Base-by-base conservation (phyloP, 2,329 filamentous ascomycete species). In the Aspergillus felis region DNA sequence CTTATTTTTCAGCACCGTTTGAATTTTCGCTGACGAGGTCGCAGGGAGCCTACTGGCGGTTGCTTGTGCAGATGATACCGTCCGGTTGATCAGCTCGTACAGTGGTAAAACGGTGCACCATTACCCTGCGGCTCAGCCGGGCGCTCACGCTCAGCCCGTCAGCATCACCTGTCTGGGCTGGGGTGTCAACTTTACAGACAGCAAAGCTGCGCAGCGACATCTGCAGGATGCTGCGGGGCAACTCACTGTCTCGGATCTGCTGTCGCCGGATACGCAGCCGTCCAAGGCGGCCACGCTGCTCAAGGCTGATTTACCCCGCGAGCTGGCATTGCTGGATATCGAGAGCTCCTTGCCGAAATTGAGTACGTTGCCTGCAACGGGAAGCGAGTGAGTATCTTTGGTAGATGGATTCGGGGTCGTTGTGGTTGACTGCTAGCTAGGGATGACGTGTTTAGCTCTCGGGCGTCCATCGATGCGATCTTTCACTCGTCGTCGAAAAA, bases 81-180 rank as follows among this genome's bases (percentile, higher is more conserved):
- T 94, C 22, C 86, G 91, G 57, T 77, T 96, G 38, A 83, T 93
- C 71, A 89, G 89, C 59, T 77, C 91, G 24, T 91, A 94, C 71
- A 92, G 86, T 65, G 89, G 87, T 72, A 96, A 93, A 74, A 84
- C 88, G 12, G 86, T 92, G 22, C 89, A 94, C 71, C 85, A 89
- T 66, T 87, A 90, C 66, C 67, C 74, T 64, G 66, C 66, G 4
- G 66, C 67, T 41, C 59, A 67, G 48, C 56, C 53, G 8, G 62
- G 62, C 10, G 59, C 54, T 27, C 66, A 64, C 17, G 54, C 54
- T 6, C 62, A 57, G 44, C 27, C 52, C 25, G 56, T 65, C 24
- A 71, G 68, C 44, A 71, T 82, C 12, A 77, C 72, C 25, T 82
- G 78, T 61, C 68, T 84, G 27, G 81, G 81, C 35, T 85, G 82